Conservation (phyloP, 2,329 filamentous ascomycete species). For the Bipolaris bicolor region DNA sequence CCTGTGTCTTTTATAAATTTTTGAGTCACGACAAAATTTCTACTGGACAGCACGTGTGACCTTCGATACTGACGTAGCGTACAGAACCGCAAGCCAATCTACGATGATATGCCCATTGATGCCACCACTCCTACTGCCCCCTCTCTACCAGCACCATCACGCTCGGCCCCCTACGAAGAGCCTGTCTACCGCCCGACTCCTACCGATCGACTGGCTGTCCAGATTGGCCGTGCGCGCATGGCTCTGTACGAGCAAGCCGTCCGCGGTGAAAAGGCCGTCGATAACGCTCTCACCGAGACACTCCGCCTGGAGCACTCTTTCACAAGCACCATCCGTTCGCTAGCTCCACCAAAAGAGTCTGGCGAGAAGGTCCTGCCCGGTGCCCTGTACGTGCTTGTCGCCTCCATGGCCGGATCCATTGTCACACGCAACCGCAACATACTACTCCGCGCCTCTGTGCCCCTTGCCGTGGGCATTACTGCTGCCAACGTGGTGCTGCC, state of each 20-base stretch:
- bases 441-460: conserved; percentile 76
- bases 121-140: conserved; percentile 49
- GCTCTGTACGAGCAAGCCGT: conserved; percentile 79
- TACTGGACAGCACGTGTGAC: not conserved
- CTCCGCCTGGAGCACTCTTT: conserved; percentile 88
- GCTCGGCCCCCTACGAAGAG: conserved; percentile 38
- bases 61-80: conserved; percentile 4
- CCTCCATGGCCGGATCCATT: conserved; percentile 94
- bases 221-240: conserved; percentile 81
- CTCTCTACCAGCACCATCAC: conserved; percentile 36
- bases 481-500: conserved; percentile 87
- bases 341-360: conserved; percentile 83
- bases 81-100: conserved; percentile 68
- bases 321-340: conserved; percentile 83
- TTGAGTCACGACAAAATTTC: not conserved
- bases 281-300: conserved; percentile 77
- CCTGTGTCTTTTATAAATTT: not conserved
- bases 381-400: conserved; percentile 87
- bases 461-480: conserved; percentile 78
- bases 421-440: conserved; percentile 86
- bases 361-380: conserved; percentile 91
- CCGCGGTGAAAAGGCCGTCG: conserved; percentile 79
- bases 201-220: conserved; percentile 83
- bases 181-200: conserved; percentile 67
- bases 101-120: conserved; percentile 65